Conservation (phyloP, 306 rosid genomes). For the Begonia masoniana region DNA sequence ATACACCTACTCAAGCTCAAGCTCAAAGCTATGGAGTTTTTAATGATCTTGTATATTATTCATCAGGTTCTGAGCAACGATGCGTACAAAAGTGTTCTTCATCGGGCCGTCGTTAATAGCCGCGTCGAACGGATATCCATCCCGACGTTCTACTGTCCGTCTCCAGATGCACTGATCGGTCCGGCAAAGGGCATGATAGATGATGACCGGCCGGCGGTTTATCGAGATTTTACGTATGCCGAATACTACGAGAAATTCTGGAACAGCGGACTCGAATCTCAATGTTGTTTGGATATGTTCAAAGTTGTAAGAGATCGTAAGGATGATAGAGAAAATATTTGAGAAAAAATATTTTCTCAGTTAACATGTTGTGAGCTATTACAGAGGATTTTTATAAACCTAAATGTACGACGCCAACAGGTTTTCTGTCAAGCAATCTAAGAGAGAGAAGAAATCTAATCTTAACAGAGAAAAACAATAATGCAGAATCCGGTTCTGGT, state of each 20-base stretch:
- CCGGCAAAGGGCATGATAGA: slow-evolving; percentile 21
- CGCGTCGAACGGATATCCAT: slow-evolving; percentile 27
- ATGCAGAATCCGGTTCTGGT: too few species aligned
- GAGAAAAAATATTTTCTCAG: too few species aligned
- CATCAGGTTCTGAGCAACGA: slow-evolving; percentile 32
- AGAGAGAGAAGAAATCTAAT: too few species aligned
- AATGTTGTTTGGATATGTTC: slow-evolving; percentile 33
- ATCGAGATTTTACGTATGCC: slow-evolving; percentile 20
- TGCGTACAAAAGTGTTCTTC: slow-evolving; percentile 35
- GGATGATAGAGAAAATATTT: too few species aligned
- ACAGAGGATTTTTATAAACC: too few species aligned
- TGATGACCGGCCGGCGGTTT: slow-evolving; percentile 7
- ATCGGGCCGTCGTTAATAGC: slow-evolving; percentile 35
- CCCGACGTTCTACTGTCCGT: slow-evolving; percentile 43
- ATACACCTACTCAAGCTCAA: too few species aligned
- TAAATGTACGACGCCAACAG: too few species aligned
- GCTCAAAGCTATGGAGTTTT: too few species aligned
- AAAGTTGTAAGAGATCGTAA: slow-evolving; percentile 7
- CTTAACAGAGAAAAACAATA: too few species aligned
- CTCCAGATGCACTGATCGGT: slow-evolving; percentile 25
- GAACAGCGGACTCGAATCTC: slow-evolving; percentile 26
- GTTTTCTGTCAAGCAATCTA: too few species aligned
- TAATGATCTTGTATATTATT: too few species aligned
- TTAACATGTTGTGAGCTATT: too few species aligned
- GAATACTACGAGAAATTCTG: slow-evolving; percentile 29